These are phyloP conservation scores for Skeletonema menzelii DNA, from an alignment of 108 stramenopile species.

Conservation along the genomic window DNA sequence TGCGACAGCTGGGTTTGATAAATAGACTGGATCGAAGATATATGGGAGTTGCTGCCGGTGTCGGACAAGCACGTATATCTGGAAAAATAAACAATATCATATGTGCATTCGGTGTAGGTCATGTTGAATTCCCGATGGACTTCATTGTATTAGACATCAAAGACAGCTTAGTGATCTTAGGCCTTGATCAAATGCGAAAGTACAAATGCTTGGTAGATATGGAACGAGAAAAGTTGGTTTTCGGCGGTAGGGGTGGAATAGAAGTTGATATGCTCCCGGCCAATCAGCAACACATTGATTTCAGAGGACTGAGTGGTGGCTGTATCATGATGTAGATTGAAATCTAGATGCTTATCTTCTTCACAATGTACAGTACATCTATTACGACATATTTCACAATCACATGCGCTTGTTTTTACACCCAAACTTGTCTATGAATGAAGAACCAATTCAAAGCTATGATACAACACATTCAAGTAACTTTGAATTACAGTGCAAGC, in stretches of 20 bases:
- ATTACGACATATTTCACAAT: too few relatives aligned
- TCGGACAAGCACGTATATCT: slow-evolving; percentile 61
- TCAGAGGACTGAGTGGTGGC: slow-evolving; percentile 20
- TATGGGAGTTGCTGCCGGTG: slow-evolving; percentile 64
- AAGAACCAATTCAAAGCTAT: too few relatives aligned
- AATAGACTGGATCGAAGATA: slow-evolving; percentile 48
- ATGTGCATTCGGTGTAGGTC: slow-evolving; percentile 53
- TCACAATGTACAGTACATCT: too few relatives aligned
- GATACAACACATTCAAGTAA: too few relatives aligned
- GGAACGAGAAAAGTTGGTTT: slow-evolving; percentile 53
- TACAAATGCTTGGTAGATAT: slow-evolving; percentile 75
- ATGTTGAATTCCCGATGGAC: slow-evolving; percentile 72
- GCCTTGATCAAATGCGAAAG: slow-evolving; percentile 74
- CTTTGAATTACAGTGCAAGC: too few relatives aligned
- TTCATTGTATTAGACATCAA: slow-evolving; percentile 65
- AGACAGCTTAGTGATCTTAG: slow-evolving; percentile 61
- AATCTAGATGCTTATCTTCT: not conserved
- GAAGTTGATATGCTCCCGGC: slow-evolving; percentile 61
- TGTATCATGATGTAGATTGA: slow-evolving; percentile 37
- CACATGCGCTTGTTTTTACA: too few relatives aligned
- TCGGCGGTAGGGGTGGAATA: slow-evolving; percentile 68
- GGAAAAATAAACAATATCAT: slow-evolving; percentile 57
- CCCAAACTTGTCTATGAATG: too few relatives aligned
- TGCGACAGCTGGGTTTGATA: slow-evolving; percentile 49
- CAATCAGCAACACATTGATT: slow-evolving; percentile 26